Evolutionary conservation across 1,284 basidiomycete species (phyloP), one percentile per base, ranked within the genome.

Genomic region (Gymnopus androsaceus): DNA sequence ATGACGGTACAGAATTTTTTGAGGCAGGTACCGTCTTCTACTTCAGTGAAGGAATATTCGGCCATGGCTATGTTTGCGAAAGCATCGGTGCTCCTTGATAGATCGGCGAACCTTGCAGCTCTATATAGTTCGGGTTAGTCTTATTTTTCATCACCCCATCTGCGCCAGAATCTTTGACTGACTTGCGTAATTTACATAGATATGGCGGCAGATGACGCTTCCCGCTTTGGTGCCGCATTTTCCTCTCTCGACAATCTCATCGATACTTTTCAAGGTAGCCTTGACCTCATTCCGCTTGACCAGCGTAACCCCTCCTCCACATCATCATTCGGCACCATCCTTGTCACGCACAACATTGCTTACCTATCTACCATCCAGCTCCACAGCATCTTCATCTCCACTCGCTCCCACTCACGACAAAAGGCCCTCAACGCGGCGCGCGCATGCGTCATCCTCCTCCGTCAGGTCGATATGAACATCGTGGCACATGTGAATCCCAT

Each of bases 1-100:
- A 55, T 50, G 28, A 59, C 57, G 4, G 57, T 59, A 3, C 47
- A 55, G 12, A 55, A 55, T 42, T 59, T 59, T 21, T 21, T 59
- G 9, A 51, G 37, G 11, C 41, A 46, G 28, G 48, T 45, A 7
- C 53, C 53, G 5, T 47, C 45, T 27, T 44, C 54, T n/a, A n/a
- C n/a, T 25, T 47, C 48, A 17, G 44, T 34, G 15, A 45, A 51
- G 17, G 57, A 54, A 28, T 51, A 40, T 52, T 55, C 53, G 27
- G 41, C 38, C 7, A 46, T 47, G 27, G 48, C 57, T 8, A 51
- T 55, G 53, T 55, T 51, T 19, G 49, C 54, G 27, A 59, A 59
- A 31, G 31, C 57, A 15, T 59, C 57, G 1, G 37, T 59, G 28
- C 17, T 59, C n/a, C 31, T 59, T 2, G 54, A 54, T 14, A 51